A percentile compares a stretch with the other conserved stretches of the same genome.
These are phyloP conservation scores for Pleurozium schreberi DNA, from an alignment of 225 moss, liverwort and hornwort genomes.

Conservation along the genomic window DNA sequence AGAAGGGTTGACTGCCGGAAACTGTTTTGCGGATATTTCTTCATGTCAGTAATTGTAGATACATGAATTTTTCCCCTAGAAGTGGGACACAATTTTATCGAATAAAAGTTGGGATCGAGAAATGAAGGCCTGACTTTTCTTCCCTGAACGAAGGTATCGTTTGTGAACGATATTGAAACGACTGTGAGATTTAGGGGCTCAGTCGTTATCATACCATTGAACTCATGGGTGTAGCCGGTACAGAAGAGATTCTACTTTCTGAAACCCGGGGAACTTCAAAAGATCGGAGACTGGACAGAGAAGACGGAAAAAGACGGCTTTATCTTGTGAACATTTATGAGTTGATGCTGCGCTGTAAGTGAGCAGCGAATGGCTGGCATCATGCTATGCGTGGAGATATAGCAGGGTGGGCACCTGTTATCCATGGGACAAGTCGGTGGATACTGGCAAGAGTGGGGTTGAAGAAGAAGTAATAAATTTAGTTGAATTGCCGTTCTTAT, in stretches of 20 bases:
- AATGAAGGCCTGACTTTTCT: not conserved
- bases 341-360: not conserved
- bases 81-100: not conserved
- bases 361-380: not conserved
- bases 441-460: not conserved
- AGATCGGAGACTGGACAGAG: not conserved
- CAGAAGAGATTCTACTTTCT: not conserved
- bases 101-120: not conserved
- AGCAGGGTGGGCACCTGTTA: not conserved
- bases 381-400: not conserved
- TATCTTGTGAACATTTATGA: not conserved
- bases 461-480: not conserved
- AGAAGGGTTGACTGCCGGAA: not conserved
- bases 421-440: not conserved
- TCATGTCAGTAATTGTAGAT: not conserved
- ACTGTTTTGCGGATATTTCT: not conserved
- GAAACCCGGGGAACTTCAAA: not conserved
- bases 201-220: not conserved
- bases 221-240: not conserved
- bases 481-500: not conserved
- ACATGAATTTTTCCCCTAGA: not conserved
- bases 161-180: not conserved
- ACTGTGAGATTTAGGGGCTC: not conserved
- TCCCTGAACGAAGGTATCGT: not conserved
- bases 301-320: not conserved